Conservation (phyloP, 139 green algal genomes). For the Edaphochlamys debaryana region DNA sequence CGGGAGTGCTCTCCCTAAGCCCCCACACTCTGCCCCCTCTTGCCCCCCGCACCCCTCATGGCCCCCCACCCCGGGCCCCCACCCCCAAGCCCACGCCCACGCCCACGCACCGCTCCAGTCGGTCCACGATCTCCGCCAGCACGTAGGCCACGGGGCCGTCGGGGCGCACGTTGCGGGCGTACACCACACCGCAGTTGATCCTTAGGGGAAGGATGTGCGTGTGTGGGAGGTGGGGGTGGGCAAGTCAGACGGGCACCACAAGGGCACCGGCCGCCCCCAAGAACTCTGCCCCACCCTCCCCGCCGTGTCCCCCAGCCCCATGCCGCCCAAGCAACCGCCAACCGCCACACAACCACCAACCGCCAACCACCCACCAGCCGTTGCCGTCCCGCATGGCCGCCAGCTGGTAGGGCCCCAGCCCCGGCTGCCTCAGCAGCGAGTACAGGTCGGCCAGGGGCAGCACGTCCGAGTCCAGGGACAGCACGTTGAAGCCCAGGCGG, state of each 20-base stretch:
- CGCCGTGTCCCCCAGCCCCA: too few relatives aligned
- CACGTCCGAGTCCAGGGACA: slow-evolving; percentile 45
- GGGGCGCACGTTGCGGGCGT: slow-evolving; percentile 33
- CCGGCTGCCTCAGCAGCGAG: neutral
- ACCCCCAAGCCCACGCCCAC: too few relatives aligned
- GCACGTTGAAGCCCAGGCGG: slow-evolving; percentile 41
- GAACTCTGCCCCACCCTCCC: too few relatives aligned
- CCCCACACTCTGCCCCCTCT: too few relatives aligned
- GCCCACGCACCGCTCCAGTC: slow-evolving; percentile 18
- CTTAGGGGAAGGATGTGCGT: neutral
- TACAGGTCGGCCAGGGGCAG: neutral
- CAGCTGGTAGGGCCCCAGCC: neutral
- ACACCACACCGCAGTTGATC: slow-evolving; percentile 51
- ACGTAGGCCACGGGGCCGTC: slow-evolving; percentile 43
- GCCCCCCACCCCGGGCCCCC: too few relatives aligned
- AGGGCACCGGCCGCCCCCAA: too few relatives aligned
- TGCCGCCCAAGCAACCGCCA: neutral
- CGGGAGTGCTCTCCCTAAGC: too few relatives aligned
- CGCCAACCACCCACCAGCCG: slow-evolving; percentile 15
- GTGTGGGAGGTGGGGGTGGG: neutral
- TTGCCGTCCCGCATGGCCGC: slow-evolving; percentile 48
- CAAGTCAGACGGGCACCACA: neutral
- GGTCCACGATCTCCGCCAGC: slow-evolving; percentile 39
- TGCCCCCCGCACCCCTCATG: too few relatives aligned
- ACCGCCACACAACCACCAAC: neutral